phyloP scores from a whole-genome alignment of 2,329 filamentous ascomycete species.

The Penicillium verrucosum region DNA sequence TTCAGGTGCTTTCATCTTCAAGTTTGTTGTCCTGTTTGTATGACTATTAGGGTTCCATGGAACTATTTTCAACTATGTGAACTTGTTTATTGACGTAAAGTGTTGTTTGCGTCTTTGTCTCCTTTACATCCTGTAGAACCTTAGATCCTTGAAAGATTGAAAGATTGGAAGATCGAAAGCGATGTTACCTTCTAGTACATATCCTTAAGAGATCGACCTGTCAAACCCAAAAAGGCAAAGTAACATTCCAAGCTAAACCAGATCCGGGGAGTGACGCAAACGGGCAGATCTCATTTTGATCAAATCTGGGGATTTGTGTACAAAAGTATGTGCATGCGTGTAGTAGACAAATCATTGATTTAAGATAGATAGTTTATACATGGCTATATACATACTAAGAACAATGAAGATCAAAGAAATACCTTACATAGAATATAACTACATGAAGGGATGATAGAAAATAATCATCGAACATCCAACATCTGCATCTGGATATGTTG shows the following conservation, averaged over 20 bases:
- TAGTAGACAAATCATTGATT: not conserved
- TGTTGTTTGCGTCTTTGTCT: constrained; percentile 22
- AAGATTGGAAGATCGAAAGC: not conserved
- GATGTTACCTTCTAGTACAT: not conserved
- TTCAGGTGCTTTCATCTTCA: constrained; percentile 6
- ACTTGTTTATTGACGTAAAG: constrained; percentile 21
- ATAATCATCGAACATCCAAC: not conserved
- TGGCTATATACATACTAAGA: not conserved
- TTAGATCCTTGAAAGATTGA: no score
- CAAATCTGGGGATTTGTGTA: not conserved
- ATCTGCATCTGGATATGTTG: not conserved
- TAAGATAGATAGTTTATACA: not conserved
- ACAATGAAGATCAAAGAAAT: not conserved
- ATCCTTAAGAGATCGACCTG: constrained; percentile 17
- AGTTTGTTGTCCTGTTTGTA: constrained; percentile 14
- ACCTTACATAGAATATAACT: not conserved
- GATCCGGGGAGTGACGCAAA: constrained; percentile 29
- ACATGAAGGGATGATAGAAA: not conserved
- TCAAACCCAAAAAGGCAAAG: constrained; percentile 21
- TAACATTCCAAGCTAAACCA: constrained; percentile 26
- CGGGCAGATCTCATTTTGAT: constrained; percentile 2
- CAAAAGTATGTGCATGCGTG: not conserved
- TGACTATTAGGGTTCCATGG: constrained; percentile 15
- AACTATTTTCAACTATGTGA: not conserved
- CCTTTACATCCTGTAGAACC: not conserved